Base-by-base conservation (phyloP, 345 rosid species). In the Boechera divaricarpa region DNA sequence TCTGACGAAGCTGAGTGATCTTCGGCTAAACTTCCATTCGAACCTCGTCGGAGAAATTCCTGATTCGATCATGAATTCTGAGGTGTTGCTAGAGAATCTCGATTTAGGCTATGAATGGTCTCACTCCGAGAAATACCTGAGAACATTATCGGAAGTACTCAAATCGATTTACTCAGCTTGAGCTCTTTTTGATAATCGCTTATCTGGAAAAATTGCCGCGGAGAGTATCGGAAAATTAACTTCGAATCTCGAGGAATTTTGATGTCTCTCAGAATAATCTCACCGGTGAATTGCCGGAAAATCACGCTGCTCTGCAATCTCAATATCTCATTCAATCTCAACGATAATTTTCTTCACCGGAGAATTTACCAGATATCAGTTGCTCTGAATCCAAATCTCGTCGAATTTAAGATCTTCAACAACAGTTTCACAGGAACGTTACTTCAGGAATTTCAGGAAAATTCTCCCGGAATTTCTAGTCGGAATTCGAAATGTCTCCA, bases 401-500 rank as follows among this genome's bases (percentile, higher is more conserved):
- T 6, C 56, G 72, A 77, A 15, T 79, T 91, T 28, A 86, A 83
- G 61, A 85, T 91, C 83, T 91, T 87, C 83, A 88, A 90, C 80
- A 92, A 92, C 87, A 88, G 87, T 68, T 92, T 92, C 41, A 76
- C 82, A 0, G 97, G 97, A 6, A 82, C 16, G 1, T 81, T 92
- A 28, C 96, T 96, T 1, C n/a, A 21, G 51, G 7, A 74, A 82
- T 73, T 73, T 92, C 2, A n/a, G 97, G 97, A 2, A 82, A 66
- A 74, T 77, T 80, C 72, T 86, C 91, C 91, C 1, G 80, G 36
- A 10, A 45, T 92, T 38, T 53, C 18, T 11, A n/a, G n/a, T n/a
- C n/a, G n/a, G 82, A 81, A n/a, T 78, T 92, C n/a, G 97, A n/a
- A n/a, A 92, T 70, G 87, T 87, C 33, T 92, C 97, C 0, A 86